Percentiles rank a stretch among this genome's conserved stretches.
These are phyloP conservation scores for Evansstolkia leycettana DNA, from an alignment of 495 filamentous ascomycete genomes.

Conservation along the genomic window DNA sequence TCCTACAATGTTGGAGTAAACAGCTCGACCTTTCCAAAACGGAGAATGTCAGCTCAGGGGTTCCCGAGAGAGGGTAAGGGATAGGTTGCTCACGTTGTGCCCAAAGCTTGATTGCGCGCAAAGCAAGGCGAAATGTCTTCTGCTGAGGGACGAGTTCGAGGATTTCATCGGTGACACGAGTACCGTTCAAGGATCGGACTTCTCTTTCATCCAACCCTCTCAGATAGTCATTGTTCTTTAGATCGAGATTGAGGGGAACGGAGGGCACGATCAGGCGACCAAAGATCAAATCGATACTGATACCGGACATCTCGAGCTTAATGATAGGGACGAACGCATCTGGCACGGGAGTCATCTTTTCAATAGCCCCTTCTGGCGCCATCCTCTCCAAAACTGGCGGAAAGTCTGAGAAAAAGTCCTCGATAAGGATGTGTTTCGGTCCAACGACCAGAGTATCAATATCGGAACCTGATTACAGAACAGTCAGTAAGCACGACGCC, in stretches of 20 bases:
- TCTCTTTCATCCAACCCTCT: conserved; percentile 78
- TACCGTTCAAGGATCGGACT: conserved; percentile 83
- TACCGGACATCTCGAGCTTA: conserved; percentile 79
- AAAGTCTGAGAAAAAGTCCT: conserved; percentile 87
- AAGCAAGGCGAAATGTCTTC: conserved; percentile 73
- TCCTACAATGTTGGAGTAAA: conserved; percentile 91
- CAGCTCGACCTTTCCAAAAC: conserved; percentile 49
- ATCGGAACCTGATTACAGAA: conserved; percentile 58
- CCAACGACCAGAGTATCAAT: conserved; percentile 91
- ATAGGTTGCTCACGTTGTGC: conserved; percentile 52
- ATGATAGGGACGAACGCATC: conserved; percentile 94
- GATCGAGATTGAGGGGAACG: conserved; percentile 57
- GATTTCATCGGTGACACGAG: conserved; percentile 85
- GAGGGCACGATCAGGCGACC: conserved; percentile 60
- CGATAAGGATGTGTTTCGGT: conserved; percentile 71
- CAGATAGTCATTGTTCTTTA: conserved; percentile 73
- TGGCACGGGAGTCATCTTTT: conserved; percentile 72
- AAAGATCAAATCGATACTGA: conserved; percentile 93
- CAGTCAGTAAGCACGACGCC: conserved; percentile 2
- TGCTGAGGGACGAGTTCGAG: conserved; percentile 77
- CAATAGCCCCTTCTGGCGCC: conserved; percentile 62
- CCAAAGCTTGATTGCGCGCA: conserved; percentile 92
- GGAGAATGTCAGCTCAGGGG: conserved; percentile 2
- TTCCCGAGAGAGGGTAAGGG: neutral
- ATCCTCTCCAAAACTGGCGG: conserved; percentile 62